Conservation (phyloP, 805 yeast species). For the Hanseniaspora thailandica region DNA sequence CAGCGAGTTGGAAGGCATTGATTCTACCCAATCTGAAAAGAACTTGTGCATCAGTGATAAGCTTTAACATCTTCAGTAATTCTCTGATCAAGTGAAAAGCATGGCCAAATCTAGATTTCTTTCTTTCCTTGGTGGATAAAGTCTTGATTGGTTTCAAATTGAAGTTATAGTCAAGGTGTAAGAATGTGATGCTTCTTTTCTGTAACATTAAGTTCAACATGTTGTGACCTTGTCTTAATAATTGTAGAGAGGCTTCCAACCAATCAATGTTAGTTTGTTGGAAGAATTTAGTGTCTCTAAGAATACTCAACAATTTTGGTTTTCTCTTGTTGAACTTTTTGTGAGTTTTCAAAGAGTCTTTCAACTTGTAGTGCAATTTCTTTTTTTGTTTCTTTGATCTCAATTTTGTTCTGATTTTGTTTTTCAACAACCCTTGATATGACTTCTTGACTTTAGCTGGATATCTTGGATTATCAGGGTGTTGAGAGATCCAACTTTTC, state of each 20-base stretch:
- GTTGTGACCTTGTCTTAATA: slow-evolving; percentile 85
- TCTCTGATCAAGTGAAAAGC: slow-evolving; percentile 92
- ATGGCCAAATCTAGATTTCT: slow-evolving; percentile 89
- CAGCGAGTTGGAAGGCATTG: slow-evolving; percentile 90
- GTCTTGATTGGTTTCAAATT: slow-evolving; percentile 94
- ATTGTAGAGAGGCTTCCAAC: slow-evolving; percentile 96
- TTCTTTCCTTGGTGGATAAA: slow-evolving; percentile 88
- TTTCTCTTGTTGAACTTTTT: slow-evolving; percentile 27
- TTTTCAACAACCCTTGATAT: slow-evolving; percentile 77
- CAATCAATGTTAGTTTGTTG: slow-evolving; percentile 89
- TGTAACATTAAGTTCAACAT: slow-evolving; percentile 86
- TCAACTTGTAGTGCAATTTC: slow-evolving; percentile 19
- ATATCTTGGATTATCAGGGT: slow-evolving; percentile 43
- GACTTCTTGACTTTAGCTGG: slow-evolving; percentile 77
- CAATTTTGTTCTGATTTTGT: slow-evolving; percentile 58
- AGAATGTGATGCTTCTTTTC: slow-evolving; percentile 76
- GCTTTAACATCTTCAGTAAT: slow-evolving; percentile 66
- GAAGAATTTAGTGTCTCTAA: slow-evolving; percentile 74
- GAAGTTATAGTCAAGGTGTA: slow-evolving; percentile 91
- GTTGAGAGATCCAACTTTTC: slow-evolving; percentile 70
- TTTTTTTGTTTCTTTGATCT: slow-evolving; percentile 36
- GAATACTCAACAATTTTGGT: slow-evolving; percentile 40
- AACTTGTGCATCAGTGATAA: slow-evolving; percentile 86
- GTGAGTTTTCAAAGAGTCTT: slow-evolving; percentile 25
- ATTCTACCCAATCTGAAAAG: slow-evolving; percentile 81